Base-by-base conservation (phyloP, 495 filamentous ascomycete genomes). In the Penicillium malachiteum region DNA sequence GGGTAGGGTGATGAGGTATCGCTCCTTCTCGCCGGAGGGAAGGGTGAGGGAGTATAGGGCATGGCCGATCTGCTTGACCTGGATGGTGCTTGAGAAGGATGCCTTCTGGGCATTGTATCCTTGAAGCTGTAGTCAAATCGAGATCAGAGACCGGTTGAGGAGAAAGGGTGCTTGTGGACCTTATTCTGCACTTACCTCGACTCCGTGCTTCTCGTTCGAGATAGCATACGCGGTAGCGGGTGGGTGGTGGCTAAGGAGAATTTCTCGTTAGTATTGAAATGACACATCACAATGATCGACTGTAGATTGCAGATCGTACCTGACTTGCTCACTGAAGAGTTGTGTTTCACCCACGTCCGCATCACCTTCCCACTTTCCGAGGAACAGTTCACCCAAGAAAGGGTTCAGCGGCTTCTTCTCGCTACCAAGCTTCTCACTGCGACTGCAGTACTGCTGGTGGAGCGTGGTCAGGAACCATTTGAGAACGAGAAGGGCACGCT, bases 21-120 rank as follows among this genome's bases (percentile, higher is more conserved):
- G 81, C 67, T 96, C 92, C 41, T 72, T 78, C 48, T 77, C 74
- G 31, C 73, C 73, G 21, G 80, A 75, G 53, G 77, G 85, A 5
- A 75, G 74, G 45, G 90, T 88, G 51, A 96, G 71, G 30, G 88
- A 85, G 48, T 92, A 82, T 16, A 95, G 73, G n/a, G 93, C 92
- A 64, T 97, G 93, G 51, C 94, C 94, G 70, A 97, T 88, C 78
- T 97, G 93, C 74, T 94, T 95, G 67, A 98, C 87, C 60, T 93
- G 86, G 71, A 98, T 97, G 10, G 93, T 95, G 56, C 87, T 86
- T 32, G 87, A 88, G 69, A 97, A 96, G 18, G 87, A 91, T 7
- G 92, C 94, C 70, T 96, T 97, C 65, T 97, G 95, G n/a, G 89
- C 95, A 61, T 97, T 96, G 75, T 97, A 96, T 53, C 95, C 94